Base-by-base conservation (phyloP, 176 grass and related monocot genomes). In the Aechmea fasciata region DNA sequence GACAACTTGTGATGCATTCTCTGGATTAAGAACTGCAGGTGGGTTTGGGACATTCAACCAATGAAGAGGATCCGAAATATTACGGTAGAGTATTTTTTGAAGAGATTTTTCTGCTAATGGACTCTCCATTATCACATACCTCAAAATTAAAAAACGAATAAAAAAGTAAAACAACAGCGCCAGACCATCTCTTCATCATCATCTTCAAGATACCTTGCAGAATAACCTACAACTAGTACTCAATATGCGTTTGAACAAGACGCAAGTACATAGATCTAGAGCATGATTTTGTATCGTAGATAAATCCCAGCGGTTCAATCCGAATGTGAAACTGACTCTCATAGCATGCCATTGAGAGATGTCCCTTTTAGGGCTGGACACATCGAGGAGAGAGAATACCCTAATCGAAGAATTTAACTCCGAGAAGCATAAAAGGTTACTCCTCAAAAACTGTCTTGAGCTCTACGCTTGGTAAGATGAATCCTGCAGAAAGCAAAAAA, bases 121-220 rank as follows among this genome's bases (percentile, higher is more conserved):
- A 48, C 78, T 90, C 72, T 94, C 84, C 84, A 87, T 72, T 78
- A 99, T 81, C 66, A 85, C 76, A 77, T 94, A 99, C 73, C 89
- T 86, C 52, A 99, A 64, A 66, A 99, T 69, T 74, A 99, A 78
- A 64, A 79, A 41, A 82, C 54, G 53, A 99, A 77, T 66, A 94
- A 54, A 59, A 85, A 63, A 83, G 3, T 70, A 99, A 64, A 70
- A 88, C 23, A 48, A 78, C 75, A 24, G 81, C 82, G 28, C 90
- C 84, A 14, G 80, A 88, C 95, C 95, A 99, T 88, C 82, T 99
- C 90, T 99, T 99, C 95, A 99, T 99, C 95, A 99, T 99, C 22
- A 77, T 78, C 80, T 41, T 48, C 8, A 24, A 68, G 51, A 69
- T 66, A 67, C 20, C 47, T 49, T 49, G 5, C 15, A 24, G n/a